Evolutionary conservation across 495 filamentous ascomycete species (phyloP).

Genomic region (Polyplosphaeria fusca): DNA sequence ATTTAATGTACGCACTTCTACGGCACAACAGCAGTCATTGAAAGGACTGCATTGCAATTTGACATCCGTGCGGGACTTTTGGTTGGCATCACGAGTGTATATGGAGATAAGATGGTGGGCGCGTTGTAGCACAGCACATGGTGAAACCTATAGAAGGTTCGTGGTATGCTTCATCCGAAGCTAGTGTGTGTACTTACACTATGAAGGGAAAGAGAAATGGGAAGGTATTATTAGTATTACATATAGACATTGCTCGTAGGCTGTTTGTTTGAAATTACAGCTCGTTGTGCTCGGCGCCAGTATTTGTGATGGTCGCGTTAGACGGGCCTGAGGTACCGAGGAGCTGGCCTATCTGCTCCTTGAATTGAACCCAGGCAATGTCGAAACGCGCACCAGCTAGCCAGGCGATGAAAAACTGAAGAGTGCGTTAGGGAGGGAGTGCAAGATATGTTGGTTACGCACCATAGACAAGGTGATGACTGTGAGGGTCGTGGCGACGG

Average conservation of each 20-base stretch:
- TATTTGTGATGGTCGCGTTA: not conserved
- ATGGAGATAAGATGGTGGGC: not conserved
- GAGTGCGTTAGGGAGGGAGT: too few relatives aligned
- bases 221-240: constrained; percentile 28
- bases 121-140: not conserved
- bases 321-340: not conserved
- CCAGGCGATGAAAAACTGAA: constrained; percentile 68
- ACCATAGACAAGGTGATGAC: constrained; percentile 68
- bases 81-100: too few relatives aligned
- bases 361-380: constrained; percentile 42
- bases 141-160: not conserved
- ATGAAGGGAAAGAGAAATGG: not conserved
- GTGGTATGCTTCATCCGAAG: too few relatives aligned
- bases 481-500: constrained; percentile 58
- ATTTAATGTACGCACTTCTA: constrained; percentile 68
- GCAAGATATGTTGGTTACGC: too few relatives aligned
- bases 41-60: constrained; percentile 90
- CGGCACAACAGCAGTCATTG: constrained; percentile 92
- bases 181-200: not conserved
- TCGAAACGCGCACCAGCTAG: constrained; percentile 61
- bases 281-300: constrained; percentile 7
- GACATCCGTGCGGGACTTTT: constrained; percentile 96
- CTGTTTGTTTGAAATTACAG: too few relatives aligned
- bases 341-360: constrained; percentile 9
- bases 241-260: constrained; percentile 15